Evolutionary conservation across 345 rosid species (phyloP).

Genomic region (Corchorus olitorius): DNA sequence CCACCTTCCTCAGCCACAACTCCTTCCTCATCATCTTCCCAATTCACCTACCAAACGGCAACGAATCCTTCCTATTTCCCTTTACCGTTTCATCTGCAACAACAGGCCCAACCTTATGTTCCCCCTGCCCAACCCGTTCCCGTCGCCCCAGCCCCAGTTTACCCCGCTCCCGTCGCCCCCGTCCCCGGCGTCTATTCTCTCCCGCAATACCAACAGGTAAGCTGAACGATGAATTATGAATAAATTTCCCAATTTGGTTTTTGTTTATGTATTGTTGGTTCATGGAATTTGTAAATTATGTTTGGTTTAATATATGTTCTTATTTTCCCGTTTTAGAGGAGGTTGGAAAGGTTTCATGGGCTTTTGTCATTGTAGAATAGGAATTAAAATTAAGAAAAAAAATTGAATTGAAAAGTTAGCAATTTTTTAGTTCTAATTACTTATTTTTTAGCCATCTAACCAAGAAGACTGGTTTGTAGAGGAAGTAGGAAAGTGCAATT

Average conservation of each 20-base stretch:
- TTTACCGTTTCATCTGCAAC: slow-evolving; percentile 23
- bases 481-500: neutral
- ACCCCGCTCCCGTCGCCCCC: slow-evolving; percentile 51
- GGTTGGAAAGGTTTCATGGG: too few relatives aligned
- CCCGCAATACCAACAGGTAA: slow-evolving; percentile 87
- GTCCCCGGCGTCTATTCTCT: slow-evolving; percentile 60
- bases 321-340: too few relatives aligned
- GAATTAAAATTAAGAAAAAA: neutral
- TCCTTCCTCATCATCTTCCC: slow-evolving; percentile 11
- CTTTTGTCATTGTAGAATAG: neutral
- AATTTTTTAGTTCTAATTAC: neutral
- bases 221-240: neutral
- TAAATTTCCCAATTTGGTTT: neutral
- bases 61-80: slow-evolving; percentile 13
- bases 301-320: neutral
- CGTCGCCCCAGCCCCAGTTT: slow-evolving; percentile 37
- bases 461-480: neutral
- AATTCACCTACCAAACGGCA: slow-evolving; percentile 15
- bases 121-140: neutral
- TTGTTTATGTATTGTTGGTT: neutral
- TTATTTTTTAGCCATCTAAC: neutral
- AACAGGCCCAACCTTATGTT: slow-evolving; percentile 10
- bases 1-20: slow-evolving; percentile 7
- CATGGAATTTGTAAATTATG: neutral
- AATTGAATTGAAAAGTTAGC: neutral